Conservation (phyloP, 139 green algal genomes). For the Ettlia oleoabundans region DNA sequence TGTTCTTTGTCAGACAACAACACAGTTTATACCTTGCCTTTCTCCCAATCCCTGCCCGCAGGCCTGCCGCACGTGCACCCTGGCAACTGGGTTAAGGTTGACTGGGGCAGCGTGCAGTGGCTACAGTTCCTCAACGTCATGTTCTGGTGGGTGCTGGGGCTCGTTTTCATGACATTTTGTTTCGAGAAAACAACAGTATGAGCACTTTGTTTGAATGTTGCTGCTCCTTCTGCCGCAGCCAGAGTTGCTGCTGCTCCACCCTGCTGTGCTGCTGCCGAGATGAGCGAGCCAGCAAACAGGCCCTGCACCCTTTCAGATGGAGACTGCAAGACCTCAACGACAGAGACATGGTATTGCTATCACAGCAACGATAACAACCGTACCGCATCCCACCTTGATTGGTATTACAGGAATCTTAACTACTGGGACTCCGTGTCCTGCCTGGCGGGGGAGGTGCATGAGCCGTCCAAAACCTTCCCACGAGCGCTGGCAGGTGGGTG, state of each 20-base stretch:
- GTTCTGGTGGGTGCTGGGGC: conserved; percentile 83
- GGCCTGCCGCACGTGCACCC: conserved; percentile 65
- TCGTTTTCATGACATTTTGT: background rate
- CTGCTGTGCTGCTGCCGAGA: conserved; percentile 14
- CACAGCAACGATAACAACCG: background rate
- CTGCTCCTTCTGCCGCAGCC: no score
- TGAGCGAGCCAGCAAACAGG: no score
- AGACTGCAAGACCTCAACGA: no score
- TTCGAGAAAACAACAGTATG: background rate
- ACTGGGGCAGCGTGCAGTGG: conserved; percentile 78
- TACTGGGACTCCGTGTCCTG: conserved; percentile 93
- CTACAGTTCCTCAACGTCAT: conserved; percentile 93
- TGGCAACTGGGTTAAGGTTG: conserved; percentile 70
- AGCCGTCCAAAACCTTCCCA: conserved; percentile 80
- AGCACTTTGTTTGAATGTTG: no score
- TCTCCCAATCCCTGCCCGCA: background rate
- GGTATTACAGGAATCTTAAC: conserved; percentile 78
- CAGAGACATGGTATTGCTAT: no score
- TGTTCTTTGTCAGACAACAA: no score
- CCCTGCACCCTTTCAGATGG: no score
- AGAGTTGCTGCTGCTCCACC: no score
- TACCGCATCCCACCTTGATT: background rate
- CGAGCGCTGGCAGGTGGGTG: conserved; percentile 68
- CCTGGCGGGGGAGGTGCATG: conserved; percentile 89
- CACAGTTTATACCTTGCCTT: no score